Conservation (phyloP, 192 early-diverging fungal genomes). For the Entrophospora sp. region DNA sequence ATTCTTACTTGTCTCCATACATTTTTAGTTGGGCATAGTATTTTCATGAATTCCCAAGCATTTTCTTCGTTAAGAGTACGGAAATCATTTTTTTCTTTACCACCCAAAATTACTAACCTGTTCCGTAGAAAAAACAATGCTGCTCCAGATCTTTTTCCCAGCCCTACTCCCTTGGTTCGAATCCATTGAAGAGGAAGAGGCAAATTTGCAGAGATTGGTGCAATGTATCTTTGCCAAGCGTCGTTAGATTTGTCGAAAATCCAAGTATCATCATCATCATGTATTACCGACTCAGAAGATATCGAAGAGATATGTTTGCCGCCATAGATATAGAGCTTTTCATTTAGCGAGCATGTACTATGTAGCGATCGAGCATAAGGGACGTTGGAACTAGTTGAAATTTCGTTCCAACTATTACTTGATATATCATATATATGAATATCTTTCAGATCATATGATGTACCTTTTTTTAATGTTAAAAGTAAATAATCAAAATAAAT, state of each 20-base stretch:
- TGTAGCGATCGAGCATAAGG: slow-evolving; percentile 2
- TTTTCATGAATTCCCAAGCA: neutral
- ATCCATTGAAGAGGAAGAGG: neutral
- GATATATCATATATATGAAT: neutral
- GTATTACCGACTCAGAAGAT: neutral
- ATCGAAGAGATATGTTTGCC: neutral
- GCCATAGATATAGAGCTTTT: slow-evolving; percentile 6
- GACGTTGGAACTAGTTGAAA: neutral
- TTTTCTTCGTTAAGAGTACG: neutral
- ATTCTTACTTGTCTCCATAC: neutral
- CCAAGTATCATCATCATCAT: slow-evolving; percentile 3
- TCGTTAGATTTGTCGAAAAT: neutral
- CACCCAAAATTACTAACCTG: slow-evolving; percentile 1
- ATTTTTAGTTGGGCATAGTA: neutral
- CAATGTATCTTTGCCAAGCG: neutral
- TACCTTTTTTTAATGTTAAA: too few species aligned
- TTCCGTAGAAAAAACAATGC: neutral
- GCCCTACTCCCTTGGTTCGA: neutral
- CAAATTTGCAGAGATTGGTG: neutral
- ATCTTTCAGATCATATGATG: slow-evolving; percentile 6
- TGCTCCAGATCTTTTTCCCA: neutral
- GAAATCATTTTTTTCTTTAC: neutral
- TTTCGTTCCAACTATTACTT: neutral
- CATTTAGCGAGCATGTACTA: neutral
- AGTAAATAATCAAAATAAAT: too few species aligned